phyloP scores from a whole-genome alignment of 2,329 filamentous ascomycete genomes.

The Pseudogymnoascus sp. region DNA sequence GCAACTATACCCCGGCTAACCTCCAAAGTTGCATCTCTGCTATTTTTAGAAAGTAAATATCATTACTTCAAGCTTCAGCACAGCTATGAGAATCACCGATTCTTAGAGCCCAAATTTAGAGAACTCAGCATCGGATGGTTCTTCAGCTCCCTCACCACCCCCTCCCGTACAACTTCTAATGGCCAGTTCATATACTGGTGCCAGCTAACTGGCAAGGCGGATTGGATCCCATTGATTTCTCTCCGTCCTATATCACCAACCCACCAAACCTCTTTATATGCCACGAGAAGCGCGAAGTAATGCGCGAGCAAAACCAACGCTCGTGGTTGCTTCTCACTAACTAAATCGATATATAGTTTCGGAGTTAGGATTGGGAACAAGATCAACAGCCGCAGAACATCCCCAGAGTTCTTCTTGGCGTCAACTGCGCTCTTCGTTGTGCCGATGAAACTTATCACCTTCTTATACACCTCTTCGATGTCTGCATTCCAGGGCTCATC shows the following conservation, averaged over 20 bases:
- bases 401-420: constrained; percentile 8
- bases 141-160: not conserved
- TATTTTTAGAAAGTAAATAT: not conserved
- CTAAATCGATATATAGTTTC: constrained; percentile 18
- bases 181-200: constrained; percentile 19
- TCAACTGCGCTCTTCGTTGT: constrained; percentile 15
- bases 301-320: constrained; percentile 27
- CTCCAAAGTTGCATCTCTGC: not conserved
- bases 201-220: constrained; percentile 17
- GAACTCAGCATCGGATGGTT: not conserved
- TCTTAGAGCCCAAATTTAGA: not conserved
- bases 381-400: constrained; percentile 16
- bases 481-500: constrained; percentile 20
- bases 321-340: constrained; percentile 19
- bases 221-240: constrained; percentile 19
- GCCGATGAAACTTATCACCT: constrained; percentile 20
- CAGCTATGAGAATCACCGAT: not conserved
- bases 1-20: not conserved
- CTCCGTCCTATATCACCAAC: constrained; percentile 25
- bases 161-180: constrained; percentile 16
- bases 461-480: constrained; percentile 19
- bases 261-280: constrained; percentile 33
- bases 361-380: constrained; percentile 18
- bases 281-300: constrained; percentile 31
- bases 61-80: not conserved